Evolutionary conservation across 176 grass and related monocot genomes (phyloP), one percentile per base, ranked within the genome.

Genomic region (Aegilops umbellulata): DNA sequence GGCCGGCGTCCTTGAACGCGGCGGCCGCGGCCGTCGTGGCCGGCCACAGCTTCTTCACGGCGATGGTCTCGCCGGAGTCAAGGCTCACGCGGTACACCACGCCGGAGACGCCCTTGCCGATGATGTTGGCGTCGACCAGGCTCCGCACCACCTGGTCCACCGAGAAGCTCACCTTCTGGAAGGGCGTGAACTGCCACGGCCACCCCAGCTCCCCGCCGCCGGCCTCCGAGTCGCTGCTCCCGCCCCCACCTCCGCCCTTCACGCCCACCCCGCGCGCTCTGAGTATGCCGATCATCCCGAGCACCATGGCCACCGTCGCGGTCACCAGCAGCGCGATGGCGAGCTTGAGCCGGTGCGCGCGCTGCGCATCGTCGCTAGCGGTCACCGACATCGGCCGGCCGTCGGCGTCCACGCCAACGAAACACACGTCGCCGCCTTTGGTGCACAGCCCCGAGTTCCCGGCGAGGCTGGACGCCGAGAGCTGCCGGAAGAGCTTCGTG

Each of bases 171-270:
- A 98, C 87, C 76, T 98, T 98, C 90, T 98, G 97, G 85, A 98
- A 98, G 42, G 94, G 94, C 31, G 94, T 98, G 90, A 95, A 98
- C 86, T 95, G 97, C 97, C 97, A 98, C 5, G 97, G 97, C 94
- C 97, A 95, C 64, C 92, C 75, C 84, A 95, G 81, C 20, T 94
- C 93, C 10, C 86, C 70, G 64, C 71, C 71, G 0, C 86, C 86
- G 68, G 84, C 51, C 60, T 94, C 94, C 0, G 86, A 83, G 77
- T 95, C 92, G 58, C 88, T 74, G 46, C 69, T 16, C 2, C 86
- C 78, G 31, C 87, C 49, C 12, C 64, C 65, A 6, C 65, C 78
- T 7, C 73, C 36, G 22, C 74, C 47, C 65, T 91, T 95, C 2
- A 90, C 76, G 0, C 79, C 90, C 84, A 92, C 90, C n/a, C 71